Evolutionary conservation across 2,329 filamentous ascomycete genomes (phyloP).

Genomic region (Botryosphaeria dothidea): DNA sequence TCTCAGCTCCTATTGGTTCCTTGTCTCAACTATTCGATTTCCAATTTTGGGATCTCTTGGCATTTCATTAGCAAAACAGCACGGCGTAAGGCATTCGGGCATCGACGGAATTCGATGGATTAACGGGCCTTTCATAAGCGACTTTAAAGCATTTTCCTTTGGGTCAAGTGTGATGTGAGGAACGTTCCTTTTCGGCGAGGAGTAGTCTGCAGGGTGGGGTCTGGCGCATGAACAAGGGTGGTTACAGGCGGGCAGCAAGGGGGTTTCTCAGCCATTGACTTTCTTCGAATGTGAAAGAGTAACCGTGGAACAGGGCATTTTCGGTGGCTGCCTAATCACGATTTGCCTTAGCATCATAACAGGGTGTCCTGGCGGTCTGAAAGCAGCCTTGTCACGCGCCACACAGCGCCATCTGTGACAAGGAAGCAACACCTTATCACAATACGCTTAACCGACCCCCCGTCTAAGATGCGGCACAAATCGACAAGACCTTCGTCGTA

Average conservation of each 20-base stretch:
- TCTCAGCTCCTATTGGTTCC: background rate
- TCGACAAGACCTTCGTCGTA: background rate
- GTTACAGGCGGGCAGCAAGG: background rate
- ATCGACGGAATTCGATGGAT: background rate
- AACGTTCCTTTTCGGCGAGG: background rate
- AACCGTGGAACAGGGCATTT: background rate
- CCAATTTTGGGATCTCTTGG: background rate
- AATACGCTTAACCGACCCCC: background rate
- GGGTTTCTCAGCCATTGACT: background rate
- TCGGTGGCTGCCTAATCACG: background rate
- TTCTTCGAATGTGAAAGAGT: background rate
- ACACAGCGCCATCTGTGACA: background rate
- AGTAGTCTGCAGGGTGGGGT: background rate
- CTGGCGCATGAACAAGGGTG: constrained; percentile 1
- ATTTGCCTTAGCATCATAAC: background rate
- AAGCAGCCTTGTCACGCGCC: background rate
- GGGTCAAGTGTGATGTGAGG: background rate
- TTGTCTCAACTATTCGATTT: background rate
- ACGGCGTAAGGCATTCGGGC: background rate
- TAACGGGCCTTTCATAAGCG: background rate
- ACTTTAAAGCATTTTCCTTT: background rate
- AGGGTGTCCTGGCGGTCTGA: background rate
- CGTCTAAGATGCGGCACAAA: background rate
- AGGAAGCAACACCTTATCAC: background rate
- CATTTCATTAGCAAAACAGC: constrained; percentile 9